Conservation (phyloP, 192 early-diverging fungal genomes). For the Fimicolochytrium jonesii region DNA sequence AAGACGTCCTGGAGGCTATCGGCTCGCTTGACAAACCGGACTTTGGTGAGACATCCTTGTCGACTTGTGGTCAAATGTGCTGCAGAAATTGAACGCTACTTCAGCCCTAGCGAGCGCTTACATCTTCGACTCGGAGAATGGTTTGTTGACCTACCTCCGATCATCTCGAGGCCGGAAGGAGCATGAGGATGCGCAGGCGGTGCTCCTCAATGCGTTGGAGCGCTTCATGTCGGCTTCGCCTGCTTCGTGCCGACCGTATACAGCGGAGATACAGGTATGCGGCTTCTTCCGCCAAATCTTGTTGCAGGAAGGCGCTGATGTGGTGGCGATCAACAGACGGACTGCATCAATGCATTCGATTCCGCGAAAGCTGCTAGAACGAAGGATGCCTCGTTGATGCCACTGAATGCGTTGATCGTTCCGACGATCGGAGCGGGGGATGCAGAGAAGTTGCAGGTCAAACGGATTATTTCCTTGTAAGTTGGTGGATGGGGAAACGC, state of each 20-base stretch:
- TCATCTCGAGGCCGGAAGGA: slow-evolving; percentile 8
- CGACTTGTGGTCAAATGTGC: not conserved
- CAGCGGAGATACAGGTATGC: slow-evolving; percentile 28
- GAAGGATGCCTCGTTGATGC: no score
- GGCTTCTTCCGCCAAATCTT: not conserved
- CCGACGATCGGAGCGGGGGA: no score
- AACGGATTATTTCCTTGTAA: no score
- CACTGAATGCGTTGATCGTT: no score
- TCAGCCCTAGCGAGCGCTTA: slow-evolving; percentile 27
- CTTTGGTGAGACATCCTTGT: not conserved
- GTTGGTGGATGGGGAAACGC: no score
- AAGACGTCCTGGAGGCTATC: not conserved
- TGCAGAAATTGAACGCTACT: not conserved
- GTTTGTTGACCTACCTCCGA: slow-evolving; percentile 23
- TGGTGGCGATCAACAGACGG: no score
- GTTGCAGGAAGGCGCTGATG: not conserved
- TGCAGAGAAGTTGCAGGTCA: no score
- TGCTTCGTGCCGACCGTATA: slow-evolving; percentile 4
- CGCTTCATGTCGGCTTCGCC: slow-evolving; percentile 5
- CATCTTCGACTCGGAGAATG: slow-evolving; percentile 30
- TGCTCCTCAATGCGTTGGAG: slow-evolving; percentile 18
- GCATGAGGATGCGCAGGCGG: slow-evolving; percentile 25
- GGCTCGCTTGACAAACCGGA: not conserved
- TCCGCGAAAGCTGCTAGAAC: no score
- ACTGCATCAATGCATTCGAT: no score